These are phyloP conservation scores for Pinus taeda DNA, from an alignment of 75 land plant species.

Conservation along the genomic window DNA sequence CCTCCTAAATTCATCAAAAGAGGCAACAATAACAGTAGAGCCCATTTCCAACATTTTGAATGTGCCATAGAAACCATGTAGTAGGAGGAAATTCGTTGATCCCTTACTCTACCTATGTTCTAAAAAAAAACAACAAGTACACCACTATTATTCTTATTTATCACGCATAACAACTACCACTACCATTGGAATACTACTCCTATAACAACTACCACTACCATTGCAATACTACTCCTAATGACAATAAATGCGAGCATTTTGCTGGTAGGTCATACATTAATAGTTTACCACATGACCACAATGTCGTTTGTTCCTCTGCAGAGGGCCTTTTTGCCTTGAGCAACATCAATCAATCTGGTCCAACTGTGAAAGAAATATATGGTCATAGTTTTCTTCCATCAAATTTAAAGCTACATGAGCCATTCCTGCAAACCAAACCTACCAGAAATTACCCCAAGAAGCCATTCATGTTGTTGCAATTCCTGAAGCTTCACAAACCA, in stretches of 20 bases:
- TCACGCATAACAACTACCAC: background rate
- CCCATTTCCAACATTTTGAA: conserved; percentile 7
- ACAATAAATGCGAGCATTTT: background rate
- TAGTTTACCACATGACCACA: background rate
- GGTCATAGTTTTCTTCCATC: too few species aligned
- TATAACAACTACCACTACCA: background rate
- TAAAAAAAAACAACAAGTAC: background rate
- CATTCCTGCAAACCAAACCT: background rate
- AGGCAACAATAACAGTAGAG: background rate
- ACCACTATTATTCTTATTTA: background rate
- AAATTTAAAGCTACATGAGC: background rate
- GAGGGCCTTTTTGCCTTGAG: background rate
- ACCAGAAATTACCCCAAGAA: background rate
- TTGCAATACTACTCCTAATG: background rate
- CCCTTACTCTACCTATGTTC: background rate
- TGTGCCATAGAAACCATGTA: conserved; percentile 9
- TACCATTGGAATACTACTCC: background rate
- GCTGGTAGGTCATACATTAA: background rate
- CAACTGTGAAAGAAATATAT: background rate
- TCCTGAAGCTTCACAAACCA: conserved; percentile 3
- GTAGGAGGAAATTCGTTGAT: background rate
- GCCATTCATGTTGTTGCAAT: background rate
- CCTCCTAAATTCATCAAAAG: background rate
- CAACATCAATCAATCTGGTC: background rate
- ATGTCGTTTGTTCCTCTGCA: too few species aligned